A percentile compares a stretch with the other conserved stretches of the same genome.
Conservation (phyloP, 2,329 filamentous ascomycete genomes). For the Colletotrichum sp. region DNA sequence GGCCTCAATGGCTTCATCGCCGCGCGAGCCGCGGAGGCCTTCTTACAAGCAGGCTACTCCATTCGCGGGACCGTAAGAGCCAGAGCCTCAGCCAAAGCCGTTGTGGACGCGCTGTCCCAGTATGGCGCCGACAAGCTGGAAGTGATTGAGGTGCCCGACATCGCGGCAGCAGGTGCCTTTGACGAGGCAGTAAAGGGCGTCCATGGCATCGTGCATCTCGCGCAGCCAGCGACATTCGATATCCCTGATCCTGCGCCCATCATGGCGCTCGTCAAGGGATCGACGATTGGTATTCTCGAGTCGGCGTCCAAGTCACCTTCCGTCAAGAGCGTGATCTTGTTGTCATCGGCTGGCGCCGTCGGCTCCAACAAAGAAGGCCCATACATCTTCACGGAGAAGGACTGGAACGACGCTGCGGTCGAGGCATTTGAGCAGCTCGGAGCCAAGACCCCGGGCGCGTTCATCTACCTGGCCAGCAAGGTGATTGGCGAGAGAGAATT, state of each 20-base stretch:
- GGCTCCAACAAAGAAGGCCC: not conserved
- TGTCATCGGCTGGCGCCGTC: constrained; percentile 3
- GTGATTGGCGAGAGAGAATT: constrained; percentile 31
- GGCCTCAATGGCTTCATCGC: constrained; percentile 40
- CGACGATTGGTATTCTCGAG: not conserved
- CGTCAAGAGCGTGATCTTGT: not conserved
- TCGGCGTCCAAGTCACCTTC: not conserved
- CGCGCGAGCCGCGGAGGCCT: constrained; percentile 28
- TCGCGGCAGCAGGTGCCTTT: constrained; percentile 33
- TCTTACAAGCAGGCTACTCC: constrained; percentile 33
- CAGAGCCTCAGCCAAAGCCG: constrained; percentile 33
- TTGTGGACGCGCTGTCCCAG: constrained; percentile 34
- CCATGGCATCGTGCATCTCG: constrained; percentile 25
- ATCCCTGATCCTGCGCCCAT: not conserved
- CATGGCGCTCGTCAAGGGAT: not conserved
- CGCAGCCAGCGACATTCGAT: not conserved
- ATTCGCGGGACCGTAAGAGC: constrained; percentile 36
- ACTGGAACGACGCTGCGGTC: constrained; percentile 28
- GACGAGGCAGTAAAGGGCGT: constrained; percentile 34
- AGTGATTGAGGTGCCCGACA: constrained; percentile 37
- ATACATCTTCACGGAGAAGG: constrained; percentile 24
- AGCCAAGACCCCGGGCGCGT: constrained; percentile 22
- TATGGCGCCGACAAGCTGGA: constrained; percentile 20
- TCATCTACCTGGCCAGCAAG: constrained; percentile 33
- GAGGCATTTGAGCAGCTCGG: constrained; percentile 17